Evolutionary conservation across 345 rosid genomes (phyloP).

Genomic region (rapeseed (Brassica napus)): Da-Ae NC_063446.1:41945501-41946000

Average conservation of each 20-base stretch:
- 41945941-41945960: too few relatives aligned
- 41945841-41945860: constrained; percentile 9
- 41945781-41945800: background rate
- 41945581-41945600: background rate
- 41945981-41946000: too few relatives aligned
- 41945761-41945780: constrained; percentile 30
- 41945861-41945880: constrained; percentile 16
- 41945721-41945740: constrained; percentile 47
- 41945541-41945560: constrained; percentile 29
- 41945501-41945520: constrained; percentile 76
- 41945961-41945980: too few relatives aligned
- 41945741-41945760: constrained; percentile 9
- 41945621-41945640: background rate
- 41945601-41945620: constrained; percentile 12
- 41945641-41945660: background rate
- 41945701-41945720: constrained; percentile 57
- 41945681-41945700: background rate
- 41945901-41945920: background rate
- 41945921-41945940: too few relatives aligned
- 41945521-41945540: constrained; percentile 40
- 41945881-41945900: background rate
- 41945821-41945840: background rate
- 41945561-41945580: background rate
- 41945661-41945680: background rate
- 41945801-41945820: background rate